A percentile compares a stretch with the other conserved stretches of the same genome.
These are phyloP conservation scores for Penicillium crustosum DNA, from an alignment of 2,329 filamentous ascomycete genomes.

Conservation along the genomic window DNA sequence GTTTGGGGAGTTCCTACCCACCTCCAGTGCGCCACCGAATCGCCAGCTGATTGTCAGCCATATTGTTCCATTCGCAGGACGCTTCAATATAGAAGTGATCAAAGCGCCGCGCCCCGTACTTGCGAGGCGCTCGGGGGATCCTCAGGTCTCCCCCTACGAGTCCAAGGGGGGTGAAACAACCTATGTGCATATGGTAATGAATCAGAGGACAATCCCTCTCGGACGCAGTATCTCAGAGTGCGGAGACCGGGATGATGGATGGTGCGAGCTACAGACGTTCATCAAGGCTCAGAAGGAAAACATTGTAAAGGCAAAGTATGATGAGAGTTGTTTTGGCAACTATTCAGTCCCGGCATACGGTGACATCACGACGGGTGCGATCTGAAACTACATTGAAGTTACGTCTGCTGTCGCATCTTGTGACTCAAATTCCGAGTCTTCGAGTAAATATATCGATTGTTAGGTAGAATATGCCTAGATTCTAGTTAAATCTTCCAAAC, in stretches of 20 bases:
- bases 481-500: neutral
- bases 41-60: constrained; percentile 67
- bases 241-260: constrained; percentile 66
- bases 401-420: neutral
- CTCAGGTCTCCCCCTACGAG: constrained; percentile 7
- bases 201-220: constrained; percentile 71
- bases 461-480: neutral
- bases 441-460: neutral
- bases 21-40: constrained; percentile 47
- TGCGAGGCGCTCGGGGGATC: constrained; percentile 49
- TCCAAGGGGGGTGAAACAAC: constrained; percentile 57
- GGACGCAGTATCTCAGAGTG: constrained; percentile 66
- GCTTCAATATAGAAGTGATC: constrained; percentile 74
- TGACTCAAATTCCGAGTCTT: neutral
- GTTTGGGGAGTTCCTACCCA: constrained; percentile 61
- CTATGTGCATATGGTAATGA: constrained; percentile 73
- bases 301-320: constrained; percentile 59
- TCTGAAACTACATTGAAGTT: neutral
- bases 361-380: neutral
- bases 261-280: constrained; percentile 73
- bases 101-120: constrained; percentile 63
- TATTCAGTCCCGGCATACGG: constrained; percentile 5
- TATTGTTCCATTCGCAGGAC: constrained; percentile 69
- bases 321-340: constrained; percentile 64
- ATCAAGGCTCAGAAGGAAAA: constrained; percentile 61